phyloP scores from a whole-genome alignment of 257 asterid genomes.

The Catharanthus roseus region DNA sequence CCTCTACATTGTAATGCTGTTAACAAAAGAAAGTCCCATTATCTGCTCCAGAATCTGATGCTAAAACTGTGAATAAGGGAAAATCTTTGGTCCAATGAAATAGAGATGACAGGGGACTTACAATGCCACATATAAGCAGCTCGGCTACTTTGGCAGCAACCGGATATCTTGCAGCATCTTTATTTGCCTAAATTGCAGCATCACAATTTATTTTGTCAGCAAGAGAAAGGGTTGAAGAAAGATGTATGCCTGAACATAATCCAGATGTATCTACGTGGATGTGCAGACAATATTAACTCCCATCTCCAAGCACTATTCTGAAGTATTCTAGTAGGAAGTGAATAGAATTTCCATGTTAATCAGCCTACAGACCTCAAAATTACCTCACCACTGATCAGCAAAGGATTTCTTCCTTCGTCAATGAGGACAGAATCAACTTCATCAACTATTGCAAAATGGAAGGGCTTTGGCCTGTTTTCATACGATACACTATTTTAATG shows the following conservation, averaged over 20 bases:
- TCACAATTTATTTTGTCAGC: slow-evolving; percentile 3
- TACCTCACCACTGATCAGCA: slow-evolving; percentile 95
- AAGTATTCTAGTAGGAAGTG: background rate
- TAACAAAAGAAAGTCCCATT: slow-evolving; percentile 15
- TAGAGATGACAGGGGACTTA: slow-evolving; percentile 33
- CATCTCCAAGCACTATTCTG: background rate
- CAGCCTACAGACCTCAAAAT: slow-evolving; percentile 14
- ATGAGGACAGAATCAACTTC: slow-evolving; percentile 98
- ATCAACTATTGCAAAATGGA: slow-evolving; percentile 95
- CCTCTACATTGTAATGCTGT: slow-evolving; percentile 90
- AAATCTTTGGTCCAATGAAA: slow-evolving; percentile 3
- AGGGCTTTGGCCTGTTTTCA: slow-evolving; percentile 87
- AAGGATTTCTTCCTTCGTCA: slow-evolving; percentile 96
- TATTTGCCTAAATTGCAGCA: slow-evolving; percentile 50
- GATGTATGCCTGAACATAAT: background rate
- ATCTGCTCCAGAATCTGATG: slow-evolving; percentile 1
- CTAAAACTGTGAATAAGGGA: background rate
- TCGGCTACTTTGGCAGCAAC: slow-evolving; percentile 96
- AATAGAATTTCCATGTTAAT: background rate
- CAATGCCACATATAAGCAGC: slow-evolving; percentile 63
- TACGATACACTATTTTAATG: slow-evolving; percentile 7
- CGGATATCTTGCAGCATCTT: slow-evolving; percentile 90
- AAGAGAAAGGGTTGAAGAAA: slow-evolving; percentile 11
- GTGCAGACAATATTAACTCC: no score
- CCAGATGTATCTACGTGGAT: background rate